Evolutionary conservation across 1,284 basidiomycete genomes (phyloP).

Genomic region (Leccinum proximum): DNA sequence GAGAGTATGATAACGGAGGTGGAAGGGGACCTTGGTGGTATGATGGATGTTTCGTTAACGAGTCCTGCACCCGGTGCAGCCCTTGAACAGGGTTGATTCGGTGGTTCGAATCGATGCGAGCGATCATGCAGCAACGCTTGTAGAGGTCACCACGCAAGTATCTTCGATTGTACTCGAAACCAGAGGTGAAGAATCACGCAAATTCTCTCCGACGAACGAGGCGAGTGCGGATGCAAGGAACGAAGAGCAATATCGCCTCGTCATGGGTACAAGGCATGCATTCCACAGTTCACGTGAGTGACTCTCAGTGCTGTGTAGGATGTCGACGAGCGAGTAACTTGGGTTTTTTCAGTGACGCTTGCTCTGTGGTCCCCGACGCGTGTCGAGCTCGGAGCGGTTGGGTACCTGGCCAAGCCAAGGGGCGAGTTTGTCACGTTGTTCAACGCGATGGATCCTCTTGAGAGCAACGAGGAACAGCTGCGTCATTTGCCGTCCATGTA

Average conservation of each 20-base stretch:
- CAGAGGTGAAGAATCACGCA: conserved; percentile 42
- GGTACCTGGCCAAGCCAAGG: conserved; percentile 59
- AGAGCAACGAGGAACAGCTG: conserved; percentile 27
- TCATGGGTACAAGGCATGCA: conserved; percentile 47
- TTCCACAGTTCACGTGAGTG: conserved; percentile 67
- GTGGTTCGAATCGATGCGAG: background rate
- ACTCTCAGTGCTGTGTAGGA: conserved; percentile 9
- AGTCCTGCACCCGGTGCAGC: conserved; percentile 12
- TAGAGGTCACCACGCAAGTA: conserved; percentile 15
- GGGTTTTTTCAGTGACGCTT: conserved; percentile 48
- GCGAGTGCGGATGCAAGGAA: conserved; percentile 43
- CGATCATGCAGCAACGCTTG: background rate
- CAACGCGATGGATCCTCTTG: conserved; percentile 49
- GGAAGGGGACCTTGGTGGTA: conserved; percentile 9
- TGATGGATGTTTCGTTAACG: conserved; percentile 20
- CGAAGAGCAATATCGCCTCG: conserved; percentile 59
- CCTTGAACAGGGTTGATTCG: background rate
- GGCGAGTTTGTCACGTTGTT: conserved; percentile 69
- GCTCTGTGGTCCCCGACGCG: conserved; percentile 67
- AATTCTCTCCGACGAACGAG: conserved; percentile 45
- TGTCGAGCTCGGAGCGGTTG: conserved; percentile 66
- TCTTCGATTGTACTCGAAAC: conserved; percentile 20
- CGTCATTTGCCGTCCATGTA: conserved; percentile 46
- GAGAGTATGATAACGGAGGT: conserved; percentile 21
- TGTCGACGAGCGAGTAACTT: background rate